Base-by-base conservation (phyloP, 352 stramenopile genomes). In the Phytophthora sojae region DNA sequence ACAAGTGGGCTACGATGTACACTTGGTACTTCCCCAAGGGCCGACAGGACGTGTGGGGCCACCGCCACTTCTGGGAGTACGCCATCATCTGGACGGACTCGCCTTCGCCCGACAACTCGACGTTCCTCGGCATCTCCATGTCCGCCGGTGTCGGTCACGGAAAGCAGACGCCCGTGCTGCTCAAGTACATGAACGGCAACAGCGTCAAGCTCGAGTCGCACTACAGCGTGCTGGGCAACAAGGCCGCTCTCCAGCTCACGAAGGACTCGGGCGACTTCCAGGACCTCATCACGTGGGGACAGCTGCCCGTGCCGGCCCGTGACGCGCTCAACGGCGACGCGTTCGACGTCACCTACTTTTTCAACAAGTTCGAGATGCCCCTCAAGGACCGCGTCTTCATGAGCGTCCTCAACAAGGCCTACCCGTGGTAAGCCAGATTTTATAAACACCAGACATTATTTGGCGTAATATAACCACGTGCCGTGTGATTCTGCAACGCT, bases 51-150 rank as follows among this genome's bases (percentile, higher is more conserved):
- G 17, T 57, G 29, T 80, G 29, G 4, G 71, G 71, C 19, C 71
- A 85, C 65, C 77, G 77, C 37, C 71, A 85, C 54, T 71, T 75
- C 61, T 85, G 77, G 77, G 71, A 85, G 59, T 75, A 80, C 61
- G 67, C 71, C 3, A 71, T 85, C 2, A 75, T 82, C 6, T 85
- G 77, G 77, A 74, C 78, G 50, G 72, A 80, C 58, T 76, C 61
- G 37, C 56, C 64, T 17, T 57, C 64, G 26, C 21, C 35, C 0
- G 60, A 44, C 19, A 77, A 76, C 53, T 73, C 73, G 30, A 73
- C 49, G 7, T 66, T 78, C 29, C 50, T 56, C 19, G 68, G 62
- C 0, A 62, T 75, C 4, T 75, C 67, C 3, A 75, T 75, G 67
- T 75, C 26, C 23, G 73, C 73, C 2, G 61, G 62, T 57, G 65